Evolutionary conservation across 1,284 basidiomycete species (phyloP), one percentile per base, ranked within the genome.

Genomic region (Boletus holoroseus): DNA sequence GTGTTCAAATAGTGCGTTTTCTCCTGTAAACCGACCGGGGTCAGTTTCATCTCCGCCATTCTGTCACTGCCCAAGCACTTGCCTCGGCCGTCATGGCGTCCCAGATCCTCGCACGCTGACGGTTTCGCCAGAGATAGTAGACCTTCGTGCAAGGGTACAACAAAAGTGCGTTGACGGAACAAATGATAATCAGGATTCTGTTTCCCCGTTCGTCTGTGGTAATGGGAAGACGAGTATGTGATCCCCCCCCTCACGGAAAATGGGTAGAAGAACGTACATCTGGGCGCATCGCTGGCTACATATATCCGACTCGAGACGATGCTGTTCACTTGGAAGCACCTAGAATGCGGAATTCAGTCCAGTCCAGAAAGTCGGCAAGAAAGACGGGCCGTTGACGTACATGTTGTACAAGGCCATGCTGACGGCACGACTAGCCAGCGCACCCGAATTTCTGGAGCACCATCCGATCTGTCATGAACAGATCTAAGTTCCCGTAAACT

Each of bases 331-430:
- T 79, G 78, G 1, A 76, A 71, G 51, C 78, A 75, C 70, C 68
- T 44, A 20, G 26, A 8, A 30, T 15, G 2, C 13, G 31, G 20
- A 2, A 31, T 16, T 7, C 30, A 37, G 20, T 26, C 5, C 20
- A 22, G 20, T 22, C 20, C 20, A 16, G 32, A 3, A n/a, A 0
- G 13, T 27, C 18, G 1, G 24, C 7, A 13, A 8, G 26, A 31
- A 22, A n/a, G 22, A 18, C 15, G 1, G 20, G 1, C 6, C 5
- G 2, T 9, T 27, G 26, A 32, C 50, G 7, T 3, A 71, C 77
- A 81, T 81, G 59, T 78, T 79, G 58, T 81, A 81, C 36, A 81
- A 43, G 2, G 77, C 76, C 0, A 76, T 76, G 44, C 76, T 78
- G 37, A 81, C 76, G 0, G 78, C 78, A 16, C 78, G 71, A 48